These are phyloP conservation scores for Bothriochloa decipiens DNA, from an alignment of 176 grass and related monocot species.

Conservation along the genomic window DNA sequence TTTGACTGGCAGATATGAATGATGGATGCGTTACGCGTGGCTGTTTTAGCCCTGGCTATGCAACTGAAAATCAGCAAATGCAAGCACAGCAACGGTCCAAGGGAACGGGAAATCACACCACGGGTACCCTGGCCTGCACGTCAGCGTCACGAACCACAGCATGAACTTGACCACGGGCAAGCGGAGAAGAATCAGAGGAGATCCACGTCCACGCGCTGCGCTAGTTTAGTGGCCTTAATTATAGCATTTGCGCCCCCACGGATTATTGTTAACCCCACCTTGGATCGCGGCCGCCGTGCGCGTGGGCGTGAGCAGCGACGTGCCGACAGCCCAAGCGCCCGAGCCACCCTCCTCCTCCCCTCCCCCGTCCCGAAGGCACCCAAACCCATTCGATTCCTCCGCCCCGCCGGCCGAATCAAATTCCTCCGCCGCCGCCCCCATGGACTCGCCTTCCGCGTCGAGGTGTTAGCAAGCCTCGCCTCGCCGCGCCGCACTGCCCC, in stretches of 20 bases:
- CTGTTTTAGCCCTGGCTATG: neutral
- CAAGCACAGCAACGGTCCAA: neutral
- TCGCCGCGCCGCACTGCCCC: no score
- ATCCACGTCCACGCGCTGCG: neutral
- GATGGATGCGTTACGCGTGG: neutral
- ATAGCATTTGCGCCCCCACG: neutral
- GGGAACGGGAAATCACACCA: neutral
- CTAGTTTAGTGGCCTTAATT: constrained; percentile 17
- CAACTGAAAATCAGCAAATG: neutral
- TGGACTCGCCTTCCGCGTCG: no score
- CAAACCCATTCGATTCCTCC: constrained; percentile 30
- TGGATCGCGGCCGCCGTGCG: constrained; percentile 42
- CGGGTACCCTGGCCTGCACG: constrained; percentile 5
- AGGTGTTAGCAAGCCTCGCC: no score
- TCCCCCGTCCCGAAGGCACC: no score
- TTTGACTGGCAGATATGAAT: neutral
- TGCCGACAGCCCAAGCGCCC: neutral
- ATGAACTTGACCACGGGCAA: neutral
- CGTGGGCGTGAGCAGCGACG: constrained; percentile 41
- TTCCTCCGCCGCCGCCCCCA: neutral
- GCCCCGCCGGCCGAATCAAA: constrained; percentile 2
- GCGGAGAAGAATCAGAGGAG: neutral
- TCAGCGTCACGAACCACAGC: neutral
- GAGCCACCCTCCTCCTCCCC: neutral
- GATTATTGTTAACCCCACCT: constrained; percentile 34